Evolutionary conservation across 1,139 yeast species (phyloP).

Genomic region (Tardiomyces blankii): DNA sequence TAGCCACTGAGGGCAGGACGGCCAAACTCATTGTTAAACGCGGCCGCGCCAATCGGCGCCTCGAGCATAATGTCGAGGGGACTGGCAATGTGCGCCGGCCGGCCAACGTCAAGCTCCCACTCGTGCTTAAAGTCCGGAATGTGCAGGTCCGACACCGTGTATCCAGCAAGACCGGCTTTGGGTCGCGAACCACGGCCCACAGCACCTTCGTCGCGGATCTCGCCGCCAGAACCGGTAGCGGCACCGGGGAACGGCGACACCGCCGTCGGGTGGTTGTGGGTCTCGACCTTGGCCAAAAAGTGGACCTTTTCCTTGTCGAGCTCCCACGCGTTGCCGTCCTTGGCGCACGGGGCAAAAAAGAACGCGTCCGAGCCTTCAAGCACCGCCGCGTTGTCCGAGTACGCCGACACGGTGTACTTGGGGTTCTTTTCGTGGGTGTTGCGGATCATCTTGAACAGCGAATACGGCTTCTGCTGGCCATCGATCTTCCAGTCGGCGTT

Average conservation of each 20-base stretch:
- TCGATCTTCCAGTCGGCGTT: conserved; percentile 98
- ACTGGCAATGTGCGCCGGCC: conserved; percentile 88
- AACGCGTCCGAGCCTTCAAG: conserved; percentile 63
- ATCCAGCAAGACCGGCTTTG: conserved; percentile 93
- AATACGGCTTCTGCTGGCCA: conserved; percentile 56
- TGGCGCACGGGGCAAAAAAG: conserved; percentile 70
- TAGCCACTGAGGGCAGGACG: conserved; percentile 97
- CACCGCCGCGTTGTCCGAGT: conserved; percentile 98
- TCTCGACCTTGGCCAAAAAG: conserved; percentile 90
- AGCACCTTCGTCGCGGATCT: conserved; percentile 99
- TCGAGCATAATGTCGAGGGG: conserved; percentile 91
- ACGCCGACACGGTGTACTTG: conserved; percentile 81
- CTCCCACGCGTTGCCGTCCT: conserved; percentile 54
- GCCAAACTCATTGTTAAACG: conserved; percentile 97
- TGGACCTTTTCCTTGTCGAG: conserved; percentile 71
- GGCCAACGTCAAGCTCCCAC: conserved; percentile 87
- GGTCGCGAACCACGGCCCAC: conserved; percentile 97
- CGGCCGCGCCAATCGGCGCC: conserved; percentile 97
- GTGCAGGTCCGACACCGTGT: conserved; percentile 78
- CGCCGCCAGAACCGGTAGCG: conserved; percentile 99
- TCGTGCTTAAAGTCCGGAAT: conserved; percentile 85
- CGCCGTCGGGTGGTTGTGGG: conserved; percentile 99
- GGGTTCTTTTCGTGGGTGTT: conserved; percentile 81
- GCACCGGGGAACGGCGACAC: conserved; percentile 99
- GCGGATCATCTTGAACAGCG: conserved; percentile 91